phyloP scores from a whole-genome alignment of 345 rosid genomes.

The Pistacia atlantica region DNA sequence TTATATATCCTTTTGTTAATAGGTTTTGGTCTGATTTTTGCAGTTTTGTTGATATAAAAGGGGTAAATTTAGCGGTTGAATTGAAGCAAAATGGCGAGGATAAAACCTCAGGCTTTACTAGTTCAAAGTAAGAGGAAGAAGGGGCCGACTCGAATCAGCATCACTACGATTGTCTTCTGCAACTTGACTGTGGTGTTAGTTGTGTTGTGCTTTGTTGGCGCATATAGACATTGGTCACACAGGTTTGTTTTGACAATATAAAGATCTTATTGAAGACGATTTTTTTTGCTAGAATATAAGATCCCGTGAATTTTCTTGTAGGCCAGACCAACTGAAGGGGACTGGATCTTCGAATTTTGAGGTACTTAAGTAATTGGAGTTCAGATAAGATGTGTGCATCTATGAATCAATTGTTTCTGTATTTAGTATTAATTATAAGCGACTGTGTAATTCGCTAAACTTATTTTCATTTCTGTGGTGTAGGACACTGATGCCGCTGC shows the following conservation, averaged over 20 bases:
- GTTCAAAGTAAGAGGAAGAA: slow-evolving; percentile 87
- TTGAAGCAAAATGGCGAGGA: slow-evolving; percentile 61
- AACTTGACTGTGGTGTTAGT: slow-evolving; percentile 49
- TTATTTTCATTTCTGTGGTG: slow-evolving; percentile 21
- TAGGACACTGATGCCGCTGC: slow-evolving; percentile 46
- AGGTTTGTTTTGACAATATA: slow-evolving; percentile 39
- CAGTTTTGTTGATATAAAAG: slow-evolving; percentile 14
- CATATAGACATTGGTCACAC: slow-evolving; percentile 65
- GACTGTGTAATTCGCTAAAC: neutral
- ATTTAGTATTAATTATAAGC: neutral
- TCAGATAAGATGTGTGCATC: neutral
- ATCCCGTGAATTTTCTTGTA: slow-evolving; percentile 18
- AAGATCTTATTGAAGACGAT: neutral
- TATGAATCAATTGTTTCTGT: neutral
- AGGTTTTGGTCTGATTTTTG: neutral
- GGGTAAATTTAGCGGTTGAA: neutral
- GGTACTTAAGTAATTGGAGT: slow-evolving; percentile 26
- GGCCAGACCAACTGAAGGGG: slow-evolving; percentile 38
- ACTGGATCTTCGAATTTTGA: slow-evolving; percentile 39
- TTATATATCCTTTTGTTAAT: neutral
- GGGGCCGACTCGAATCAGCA: slow-evolving; percentile 61
- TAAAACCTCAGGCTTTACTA: slow-evolving; percentile 79
- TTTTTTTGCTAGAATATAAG: slow-evolving; percentile 17
- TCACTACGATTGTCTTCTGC: slow-evolving; percentile 53
- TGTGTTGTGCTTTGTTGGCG: slow-evolving; percentile 48